Conservation (phyloP, 2,329 filamentous ascomycete genomes). For the Neophaeococcomyces aloes region DNA sequence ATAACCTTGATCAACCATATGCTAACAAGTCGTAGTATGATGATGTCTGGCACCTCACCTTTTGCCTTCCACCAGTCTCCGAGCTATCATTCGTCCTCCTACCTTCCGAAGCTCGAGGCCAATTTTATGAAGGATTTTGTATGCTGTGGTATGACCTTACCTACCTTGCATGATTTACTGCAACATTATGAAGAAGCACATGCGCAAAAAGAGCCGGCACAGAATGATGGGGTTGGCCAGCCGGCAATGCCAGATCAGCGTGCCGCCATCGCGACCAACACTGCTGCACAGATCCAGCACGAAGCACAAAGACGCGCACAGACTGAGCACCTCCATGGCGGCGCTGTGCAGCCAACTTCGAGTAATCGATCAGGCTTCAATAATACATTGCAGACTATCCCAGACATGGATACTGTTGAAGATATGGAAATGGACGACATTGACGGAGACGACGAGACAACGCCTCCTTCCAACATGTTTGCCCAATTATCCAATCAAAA, state of each 20-base stretch:
- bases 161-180: slow-evolving; percentile 85
- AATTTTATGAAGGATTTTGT: slow-evolving; percentile 97
- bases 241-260: slow-evolving; percentile 39
- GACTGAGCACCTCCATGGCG: slow-evolving; percentile 18
- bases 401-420: slow-evolving; percentile 41
- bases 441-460: slow-evolving; percentile 27
- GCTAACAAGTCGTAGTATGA: slow-evolving; percentile 51
- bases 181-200: slow-evolving; percentile 96
- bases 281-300: slow-evolving; percentile 39
- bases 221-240: slow-evolving; percentile 38
- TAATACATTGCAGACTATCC: slow-evolving; percentile 24
- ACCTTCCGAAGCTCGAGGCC: slow-evolving; percentile 89
- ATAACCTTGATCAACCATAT: background rate
- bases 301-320: slow-evolving; percentile 37
- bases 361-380: slow-evolving; percentile 15
- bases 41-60: slow-evolving; percentile 94
- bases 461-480: slow-evolving; percentile 30
- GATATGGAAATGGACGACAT: slow-evolving; percentile 97
- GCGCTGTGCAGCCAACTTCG: slow-evolving; percentile 13
- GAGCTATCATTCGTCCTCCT: slow-evolving; percentile 92
- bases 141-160: slow-evolving; percentile 81
- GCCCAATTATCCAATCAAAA: slow-evolving; percentile 56
- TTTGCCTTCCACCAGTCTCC: slow-evolving; percentile 74
- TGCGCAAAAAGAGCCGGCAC: slow-evolving; percentile 54
- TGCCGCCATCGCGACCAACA: slow-evolving; percentile 35